A percentile compares a stretch with the other conserved stretches of the same genome.
Conservation (phyloP, 441 rosid species). For the Geranium incanum region DNA sequence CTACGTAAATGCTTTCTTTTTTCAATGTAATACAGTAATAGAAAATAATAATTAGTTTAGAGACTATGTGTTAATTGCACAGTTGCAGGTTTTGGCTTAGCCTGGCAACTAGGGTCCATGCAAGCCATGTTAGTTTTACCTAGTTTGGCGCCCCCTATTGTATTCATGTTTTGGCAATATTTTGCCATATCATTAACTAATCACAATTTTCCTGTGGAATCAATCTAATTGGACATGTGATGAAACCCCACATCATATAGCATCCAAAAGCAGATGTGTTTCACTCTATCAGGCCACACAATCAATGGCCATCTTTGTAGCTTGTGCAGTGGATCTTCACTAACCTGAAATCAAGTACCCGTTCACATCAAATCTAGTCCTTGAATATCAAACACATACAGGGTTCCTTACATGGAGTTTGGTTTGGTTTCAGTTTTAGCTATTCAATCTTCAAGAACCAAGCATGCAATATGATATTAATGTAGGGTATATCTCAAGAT, state of each 20-base stretch:
- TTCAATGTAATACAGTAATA: not conserved
- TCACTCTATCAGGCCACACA: not conserved
- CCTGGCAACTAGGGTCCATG: conserved; percentile 3
- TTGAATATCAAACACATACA: conserved; percentile 2
- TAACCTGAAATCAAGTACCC: conserved; percentile 6
- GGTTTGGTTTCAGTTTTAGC: not conserved
- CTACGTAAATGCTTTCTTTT: conserved; percentile 8
- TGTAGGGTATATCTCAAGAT: not conserved
- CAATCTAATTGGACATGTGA: conserved; percentile 7
- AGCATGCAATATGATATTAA: not conserved
- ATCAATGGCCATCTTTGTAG: conserved; percentile 10
- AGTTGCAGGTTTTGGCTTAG: not conserved
- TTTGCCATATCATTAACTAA: conserved; percentile 1
- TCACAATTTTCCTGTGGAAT: not conserved
- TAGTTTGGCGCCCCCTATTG: conserved; percentile 6
- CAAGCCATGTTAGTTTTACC: conserved; percentile 4
- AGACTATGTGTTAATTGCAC: conserved; percentile 7
- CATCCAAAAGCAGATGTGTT: conserved; percentile 8
- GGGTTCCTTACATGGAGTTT: conserved; percentile 7
- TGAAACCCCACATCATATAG: not conserved
- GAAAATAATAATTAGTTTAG: conserved; percentile 4
- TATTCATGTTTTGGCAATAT: not conserved
- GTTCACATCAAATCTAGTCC: conserved; percentile 1
- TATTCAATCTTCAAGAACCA: conserved; percentile 1
- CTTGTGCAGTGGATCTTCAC: not conserved